Base-by-base conservation (phyloP, 2,329 filamentous ascomycete genomes). In the Beauveria varroae region DNA sequence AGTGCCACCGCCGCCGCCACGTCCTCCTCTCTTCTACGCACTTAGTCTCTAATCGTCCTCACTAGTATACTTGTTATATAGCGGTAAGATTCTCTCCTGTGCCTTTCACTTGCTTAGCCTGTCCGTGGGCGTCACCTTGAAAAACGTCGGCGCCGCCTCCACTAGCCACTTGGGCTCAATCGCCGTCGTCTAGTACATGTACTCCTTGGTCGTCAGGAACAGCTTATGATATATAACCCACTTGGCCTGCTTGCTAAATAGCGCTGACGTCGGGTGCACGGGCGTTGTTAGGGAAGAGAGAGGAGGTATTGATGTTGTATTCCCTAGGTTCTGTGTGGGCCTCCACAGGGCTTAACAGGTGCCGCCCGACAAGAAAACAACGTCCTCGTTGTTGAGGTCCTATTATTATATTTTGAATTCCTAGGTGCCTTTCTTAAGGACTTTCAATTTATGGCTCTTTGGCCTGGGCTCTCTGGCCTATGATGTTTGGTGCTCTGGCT, bases 91-190 rank as follows among this genome's bases (percentile, higher is more conserved):
- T 61, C 93, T 83, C 81, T 99, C 95, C 0, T 91, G 91, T 80
- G 91, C 89, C 84, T 96, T 95, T 70, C 95, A 80, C 82, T 96
- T 97, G 65, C 89, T 93, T 69, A 99, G 75, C 61, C 85, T 81
- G 71, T 97, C 91, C 41, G 89, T 93, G 0, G 90, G 87, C 20
- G 95, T 93, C 5, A 98, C 91, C 82, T 96, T 96, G 86, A 98
- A 99, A 79, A 98, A 99, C 0, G 92, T 97, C 10, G 96, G 95
- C n/a, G 96, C 95, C 14, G 93, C 93, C 69, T 97, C 93, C 1
- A 98, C 92, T 24, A 99, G 83, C 86, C 86, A 89, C 70, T 96
- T 96, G 9, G 95, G 93, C 76, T 99, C 95, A 69, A 99, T 98
- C 4, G 85, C 84, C 3, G 91, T 96, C 16, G 92, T 95, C 71